Conservation (phyloP, 768 basidiomycete species). For the Lactifluus piperatus region DNA sequence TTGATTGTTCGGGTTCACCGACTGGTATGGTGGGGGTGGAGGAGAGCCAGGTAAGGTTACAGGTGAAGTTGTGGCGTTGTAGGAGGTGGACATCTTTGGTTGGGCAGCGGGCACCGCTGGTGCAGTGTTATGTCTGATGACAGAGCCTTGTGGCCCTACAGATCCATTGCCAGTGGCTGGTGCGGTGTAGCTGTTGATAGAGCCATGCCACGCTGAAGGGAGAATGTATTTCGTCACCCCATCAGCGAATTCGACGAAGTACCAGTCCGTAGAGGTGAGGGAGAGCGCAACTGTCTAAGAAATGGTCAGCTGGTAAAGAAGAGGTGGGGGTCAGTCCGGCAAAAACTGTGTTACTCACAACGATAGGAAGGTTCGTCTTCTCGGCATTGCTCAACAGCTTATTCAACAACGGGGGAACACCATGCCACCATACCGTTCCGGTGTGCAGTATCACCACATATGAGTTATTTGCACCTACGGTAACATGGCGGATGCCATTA, state of each 20-base stretch:
- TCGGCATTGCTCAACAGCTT: neutral
- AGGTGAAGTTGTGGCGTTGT: neutral
- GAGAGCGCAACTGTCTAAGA: constrained; percentile 5
- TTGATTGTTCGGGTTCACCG: no score
- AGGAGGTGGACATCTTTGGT: neutral
- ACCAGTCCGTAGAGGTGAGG: neutral
- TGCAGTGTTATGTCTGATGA: no score
- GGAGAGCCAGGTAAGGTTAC: no score
- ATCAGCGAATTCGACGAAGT: constrained; percentile 9
- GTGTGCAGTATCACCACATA: constrained; percentile 6
- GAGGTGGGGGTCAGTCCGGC: no score
- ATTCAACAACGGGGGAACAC: neutral
- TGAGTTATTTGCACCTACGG: neutral
- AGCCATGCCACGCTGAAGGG: neutral
- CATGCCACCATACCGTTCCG: neutral
- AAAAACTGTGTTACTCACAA: neutral
- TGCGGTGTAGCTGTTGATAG: neutral
- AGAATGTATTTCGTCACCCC: neutral
- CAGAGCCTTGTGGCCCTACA: no score
- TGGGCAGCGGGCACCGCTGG: no score
- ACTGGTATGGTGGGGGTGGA: no score
- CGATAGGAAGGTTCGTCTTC: neutral
- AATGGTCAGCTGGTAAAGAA: neutral
- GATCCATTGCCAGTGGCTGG: neutral
- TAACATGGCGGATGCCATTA: constrained; percentile 8